Evolutionary conservation across 805 yeast genomes (phyloP).

Genomic region (Candida peoriensis): DNA sequence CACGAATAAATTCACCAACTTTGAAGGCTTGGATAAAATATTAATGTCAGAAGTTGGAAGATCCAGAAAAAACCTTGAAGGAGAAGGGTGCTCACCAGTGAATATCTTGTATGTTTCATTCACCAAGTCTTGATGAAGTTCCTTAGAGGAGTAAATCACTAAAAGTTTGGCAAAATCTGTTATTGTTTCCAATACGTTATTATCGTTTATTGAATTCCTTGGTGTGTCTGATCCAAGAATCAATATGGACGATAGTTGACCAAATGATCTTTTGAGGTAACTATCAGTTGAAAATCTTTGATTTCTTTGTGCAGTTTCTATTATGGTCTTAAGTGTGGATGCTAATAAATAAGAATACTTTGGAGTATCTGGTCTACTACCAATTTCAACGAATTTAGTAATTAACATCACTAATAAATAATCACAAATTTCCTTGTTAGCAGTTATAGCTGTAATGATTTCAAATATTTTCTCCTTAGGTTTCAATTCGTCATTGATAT

Average conservation of each 20-base stretch:
- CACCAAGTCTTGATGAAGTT: constrained; percentile 40
- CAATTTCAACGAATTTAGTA: constrained; percentile 24
- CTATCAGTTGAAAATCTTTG: constrained; percentile 18
- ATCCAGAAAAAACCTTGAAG: constrained; percentile 11
- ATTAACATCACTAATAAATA: constrained; percentile 33
- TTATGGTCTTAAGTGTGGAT: constrained; percentile 15
- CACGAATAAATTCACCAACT: constrained; percentile 33
- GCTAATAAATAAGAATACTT: constrained; percentile 16
- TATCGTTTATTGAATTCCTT: constrained; percentile 6
- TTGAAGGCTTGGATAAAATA: constrained; percentile 25
- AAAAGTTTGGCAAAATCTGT: constrained; percentile 32
- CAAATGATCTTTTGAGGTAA: constrained; percentile 13
- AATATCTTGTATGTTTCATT: constrained; percentile 35
- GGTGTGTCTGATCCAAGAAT: not conserved
- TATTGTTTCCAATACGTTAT: constrained; percentile 19
- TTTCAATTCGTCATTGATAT: constrained; percentile 21
- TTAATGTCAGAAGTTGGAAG: constrained; percentile 9
- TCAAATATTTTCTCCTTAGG: constrained; percentile 23
- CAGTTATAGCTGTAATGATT: constrained; percentile 23
- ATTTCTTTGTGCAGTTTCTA: constrained; percentile 18
- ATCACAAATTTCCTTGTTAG: constrained; percentile 31
- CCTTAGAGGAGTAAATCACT: constrained; percentile 25
- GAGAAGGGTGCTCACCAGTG: constrained; percentile 17
- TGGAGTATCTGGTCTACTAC: constrained; percentile 3
- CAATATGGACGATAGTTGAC: constrained; percentile 10